Evolutionary conservation across 208 protist species (phyloP), one percentile per base, ranked within the genome.

Genomic region (Trypanosoma boissoni): DNA sequence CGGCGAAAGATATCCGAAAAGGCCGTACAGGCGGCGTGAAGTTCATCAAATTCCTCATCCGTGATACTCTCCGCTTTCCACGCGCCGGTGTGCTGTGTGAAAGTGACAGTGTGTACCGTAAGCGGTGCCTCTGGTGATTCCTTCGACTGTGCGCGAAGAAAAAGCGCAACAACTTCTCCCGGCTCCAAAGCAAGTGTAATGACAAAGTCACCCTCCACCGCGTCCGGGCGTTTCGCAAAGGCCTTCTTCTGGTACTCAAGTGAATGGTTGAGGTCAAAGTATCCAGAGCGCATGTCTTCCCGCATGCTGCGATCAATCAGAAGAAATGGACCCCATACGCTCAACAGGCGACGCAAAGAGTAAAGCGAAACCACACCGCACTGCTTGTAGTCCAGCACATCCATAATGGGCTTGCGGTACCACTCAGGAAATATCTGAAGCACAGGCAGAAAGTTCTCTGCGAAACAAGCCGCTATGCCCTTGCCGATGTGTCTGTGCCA

Each of bases 341-440:
- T 55, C 16, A 95, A 68, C 12, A 95, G 75, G n/a, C 76, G 65
- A 16, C 83, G 68, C 62, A 95, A 56, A 18, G 79, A 76, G 56
- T 83, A 91, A 31, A 92, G 62, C 3, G 86, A 91, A 31, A 92
- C 67, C 9, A 95, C 80, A 41, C 83, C 88, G 58, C 83, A 88
- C 23, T 71, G 48, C 34, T 80, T 72, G 65, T 84, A 89, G 76
- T 90, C 60, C 12, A 89, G 41, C 36, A 88, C 76, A 24, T 72
- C 50, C 74, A 82, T 75, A 42, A 92, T 58, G 7, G 75, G 65
- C 20, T 34, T 23, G 39, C 66, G 71, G n/a, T 60, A 53, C 77
- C 83, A 91, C 37, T 72, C 12, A 3, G 84, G 83, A 48, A 92
- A 83, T 9, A 76, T 20, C 32, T 72, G 56, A 46, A 89, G 51